Evolutionary conservation across 768 basidiomycete species (phyloP).

Genomic region (Leccinum barrowsii): DNA sequence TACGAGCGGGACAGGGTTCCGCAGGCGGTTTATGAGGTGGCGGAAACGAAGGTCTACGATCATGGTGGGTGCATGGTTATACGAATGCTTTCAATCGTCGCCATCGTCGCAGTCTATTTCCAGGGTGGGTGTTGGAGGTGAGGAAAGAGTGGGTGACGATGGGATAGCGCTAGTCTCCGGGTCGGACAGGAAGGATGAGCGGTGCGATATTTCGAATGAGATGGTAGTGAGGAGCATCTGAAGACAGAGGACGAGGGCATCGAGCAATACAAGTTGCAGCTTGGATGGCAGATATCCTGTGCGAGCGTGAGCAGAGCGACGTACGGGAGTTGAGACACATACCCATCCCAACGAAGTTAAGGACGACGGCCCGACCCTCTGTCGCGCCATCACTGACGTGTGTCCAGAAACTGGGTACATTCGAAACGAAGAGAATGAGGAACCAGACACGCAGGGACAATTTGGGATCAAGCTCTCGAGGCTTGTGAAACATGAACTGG

Average conservation of each 20-base stretch:
- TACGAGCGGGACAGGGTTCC: constrained; percentile 45
- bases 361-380: constrained; percentile 60
- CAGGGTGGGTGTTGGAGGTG: constrained; percentile 23
- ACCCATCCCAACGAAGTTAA: constrained; percentile 82
- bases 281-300: constrained; percentile 62
- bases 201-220: constrained; percentile 56
- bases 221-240: constrained; percentile 65
- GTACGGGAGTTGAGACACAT: constrained; percentile 23
- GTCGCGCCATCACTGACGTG: constrained; percentile 52
- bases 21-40: constrained; percentile 53
- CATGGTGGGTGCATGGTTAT: constrained; percentile 37
- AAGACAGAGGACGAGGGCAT: constrained; percentile 63
- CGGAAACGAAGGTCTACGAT: constrained; percentile 63
- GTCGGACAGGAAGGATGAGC: constrained; percentile 38
- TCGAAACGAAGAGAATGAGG: constrained; percentile 53
- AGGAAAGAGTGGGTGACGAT: constrained; percentile 22
- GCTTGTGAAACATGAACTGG: constrained; percentile 65
- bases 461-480: constrained; percentile 61
- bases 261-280: constrained; percentile 61
- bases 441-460: constrained; percentile 70
- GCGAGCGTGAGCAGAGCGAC: constrained; percentile 9
- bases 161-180: constrained; percentile 37
- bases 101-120: constrained; percentile 19
- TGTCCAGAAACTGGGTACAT: constrained; percentile 56
- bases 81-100: constrained; percentile 18